Evolutionary conservation across 768 basidiomycete genomes (phyloP), one percentile per base, ranked within the genome.

Genomic region (Cystofilobasidium ferigula): DNA sequence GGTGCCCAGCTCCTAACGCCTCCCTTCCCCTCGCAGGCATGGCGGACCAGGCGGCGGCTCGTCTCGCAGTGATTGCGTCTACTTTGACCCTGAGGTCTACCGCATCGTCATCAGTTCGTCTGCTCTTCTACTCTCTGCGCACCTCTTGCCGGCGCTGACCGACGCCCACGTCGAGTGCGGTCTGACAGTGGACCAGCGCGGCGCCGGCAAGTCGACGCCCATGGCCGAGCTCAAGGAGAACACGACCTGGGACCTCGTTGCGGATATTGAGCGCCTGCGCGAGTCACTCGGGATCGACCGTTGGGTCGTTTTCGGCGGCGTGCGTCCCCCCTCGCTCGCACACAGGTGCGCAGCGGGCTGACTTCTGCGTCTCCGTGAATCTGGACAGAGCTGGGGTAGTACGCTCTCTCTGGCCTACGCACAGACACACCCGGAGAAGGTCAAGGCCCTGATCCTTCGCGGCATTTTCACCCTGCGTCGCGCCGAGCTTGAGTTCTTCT

Each of bases 221-320:
- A 61, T 61, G 63, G 90, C 91, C 10, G 86, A 76, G 36, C 76
- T 86, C 1, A 85, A 88, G 70, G 86, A 91, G 59, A 97, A 97
- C 76, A 95, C 90, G 2, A 95, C 92, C 35, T 70, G 66, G 61
- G 56, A 61, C 59, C 51, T 63, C 45, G 89, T 97, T 30, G 86
- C 83, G 69, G 93, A 97, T 72, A 84, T 91, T 13, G 93, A 97
- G 74, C 85, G 79, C 71, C 77, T 94, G 30, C 82, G 93, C 64
- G 79, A 85, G 73, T 82, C 86, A 65, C 81, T 97, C 20, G 77
- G 77, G 47, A 81, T 97, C 63, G 85, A 88, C 24, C 88, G 84
- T 72, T 95, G 91, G 92, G 85, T 93, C 64, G 88, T 95, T 32
- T 95, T 97, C 73, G 93, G 93, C 34, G 92, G 92, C 12, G 89